phyloP scores from a whole-genome alignment of 768 basidiomycete genomes.

The Chalciporus sphaerocephalus region DNA sequence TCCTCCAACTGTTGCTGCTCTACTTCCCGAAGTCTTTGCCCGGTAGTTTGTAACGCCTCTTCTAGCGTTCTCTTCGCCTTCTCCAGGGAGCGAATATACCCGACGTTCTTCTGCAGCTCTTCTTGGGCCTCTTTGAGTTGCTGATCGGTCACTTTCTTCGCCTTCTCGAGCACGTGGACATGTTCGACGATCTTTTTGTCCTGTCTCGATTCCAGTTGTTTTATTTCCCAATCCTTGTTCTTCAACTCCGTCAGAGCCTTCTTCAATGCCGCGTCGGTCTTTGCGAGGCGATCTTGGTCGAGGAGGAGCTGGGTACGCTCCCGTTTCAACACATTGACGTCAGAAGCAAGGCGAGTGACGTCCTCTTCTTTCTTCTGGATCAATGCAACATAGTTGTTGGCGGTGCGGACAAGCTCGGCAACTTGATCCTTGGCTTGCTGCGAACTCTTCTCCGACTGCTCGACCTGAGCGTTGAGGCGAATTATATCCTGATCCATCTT shows the following conservation, averaged over 20 bases:
- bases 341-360: slow-evolving; percentile 47
- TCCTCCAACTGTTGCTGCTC: slow-evolving; percentile 55
- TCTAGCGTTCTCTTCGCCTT: slow-evolving; percentile 70
- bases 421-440: slow-evolving; percentile 75
- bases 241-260: slow-evolving; percentile 78
- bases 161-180: slow-evolving; percentile 92
- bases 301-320: slow-evolving; percentile 54
- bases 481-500: too few relatives aligned
- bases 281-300: slow-evolving; percentile 63
- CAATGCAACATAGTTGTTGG: slow-evolving; percentile 69
- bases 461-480: slow-evolving; percentile 48
- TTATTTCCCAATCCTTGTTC: slow-evolving; percentile 79
- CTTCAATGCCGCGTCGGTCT: slow-evolving; percentile 76
- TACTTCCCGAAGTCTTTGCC: slow-evolving; percentile 72
- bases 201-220: slow-evolving; percentile 78
- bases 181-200: slow-evolving; percentile 99
- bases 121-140: slow-evolving; percentile 78
- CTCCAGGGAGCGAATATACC: slow-evolving; percentile 82
- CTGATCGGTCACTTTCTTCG: slow-evolving; percentile 89
- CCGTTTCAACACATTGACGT: slow-evolving; percentile 49
- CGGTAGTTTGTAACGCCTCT: slow-evolving; percentile 44
- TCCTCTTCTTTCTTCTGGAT: slow-evolving; percentile 77
- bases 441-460: slow-evolving; percentile 61
- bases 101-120: slow-evolving; percentile 69
- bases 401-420: slow-evolving; percentile 69